phyloP scores from a whole-genome alignment of 2,329 filamentous ascomycete species.

The Mollisiaceae sp. region DNA sequence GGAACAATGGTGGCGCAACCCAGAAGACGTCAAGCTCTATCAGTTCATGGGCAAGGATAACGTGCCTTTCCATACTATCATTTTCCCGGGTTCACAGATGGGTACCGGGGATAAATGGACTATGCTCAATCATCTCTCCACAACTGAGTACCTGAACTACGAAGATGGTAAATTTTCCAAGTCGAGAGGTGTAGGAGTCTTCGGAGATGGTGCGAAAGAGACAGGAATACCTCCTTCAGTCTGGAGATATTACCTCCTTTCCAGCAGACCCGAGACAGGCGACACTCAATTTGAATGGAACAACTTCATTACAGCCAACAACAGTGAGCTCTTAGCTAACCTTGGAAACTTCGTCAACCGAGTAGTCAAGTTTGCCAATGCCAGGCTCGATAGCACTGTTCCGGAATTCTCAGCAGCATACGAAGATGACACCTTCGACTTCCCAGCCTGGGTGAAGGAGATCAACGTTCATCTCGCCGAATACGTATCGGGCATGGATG shows the following conservation, averaged over 20 bases:
- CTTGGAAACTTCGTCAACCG: slow-evolving; percentile 76
- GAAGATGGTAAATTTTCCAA: slow-evolving; percentile 93
- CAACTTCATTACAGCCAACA: slow-evolving; percentile 82
- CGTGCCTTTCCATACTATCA: slow-evolving; percentile 81
- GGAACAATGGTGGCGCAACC: slow-evolving; percentile 94
- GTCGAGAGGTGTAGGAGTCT: slow-evolving; percentile 86
- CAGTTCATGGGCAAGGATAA: slow-evolving; percentile 97
- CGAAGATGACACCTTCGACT: slow-evolving; percentile 58
- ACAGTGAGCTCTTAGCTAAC: slow-evolving; percentile 82
- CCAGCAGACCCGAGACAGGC: slow-evolving; percentile 81
- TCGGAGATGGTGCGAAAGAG: slow-evolving; percentile 86
- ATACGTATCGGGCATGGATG: slow-evolving; percentile 72
- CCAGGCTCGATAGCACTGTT: slow-evolving; percentile 71
- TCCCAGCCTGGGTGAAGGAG: slow-evolving; percentile 52
- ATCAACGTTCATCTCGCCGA: slow-evolving; percentile 69
- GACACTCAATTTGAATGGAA: slow-evolving; percentile 93
- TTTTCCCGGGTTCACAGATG: slow-evolving; percentile 87
- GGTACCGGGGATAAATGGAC: slow-evolving; percentile 89
- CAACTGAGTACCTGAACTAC: slow-evolving; percentile 89
- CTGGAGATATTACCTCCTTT: slow-evolving; percentile 92
- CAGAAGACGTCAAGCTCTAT: slow-evolving; percentile 84
- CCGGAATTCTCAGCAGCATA: slow-evolving; percentile 64
- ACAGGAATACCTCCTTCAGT: slow-evolving; percentile 85
- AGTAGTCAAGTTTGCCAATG: slow-evolving; percentile 76
- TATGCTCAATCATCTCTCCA: slow-evolving; percentile 84